These are phyloP conservation scores for Hymenoscyphus albidus DNA, from an alignment of 2,329 filamentous ascomycete genomes.

Conservation along the genomic window DNA sequence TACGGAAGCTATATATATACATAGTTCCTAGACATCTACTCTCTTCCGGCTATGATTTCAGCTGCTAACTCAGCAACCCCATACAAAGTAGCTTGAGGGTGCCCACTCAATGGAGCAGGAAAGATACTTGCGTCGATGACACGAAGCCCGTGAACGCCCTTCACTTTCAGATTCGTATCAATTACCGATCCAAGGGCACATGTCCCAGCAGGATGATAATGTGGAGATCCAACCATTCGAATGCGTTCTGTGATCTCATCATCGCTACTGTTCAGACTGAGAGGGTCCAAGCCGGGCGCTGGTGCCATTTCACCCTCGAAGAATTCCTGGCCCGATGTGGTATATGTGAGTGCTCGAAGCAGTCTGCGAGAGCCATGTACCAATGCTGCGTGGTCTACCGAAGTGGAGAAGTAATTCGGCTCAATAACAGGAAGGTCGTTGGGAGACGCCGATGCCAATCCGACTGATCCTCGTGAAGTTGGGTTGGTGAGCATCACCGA, in stretches of 20 bases:
- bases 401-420: conserved; percentile 52
- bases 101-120: conserved; percentile 10
- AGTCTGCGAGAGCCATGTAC: neutral
- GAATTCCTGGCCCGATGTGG: conserved; percentile 12
- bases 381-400: conserved; percentile 7
- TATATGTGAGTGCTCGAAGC: conserved; percentile 5
- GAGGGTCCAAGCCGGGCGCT: conserved; percentile 29
- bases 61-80: neutral
- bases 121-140: conserved; percentile 38
- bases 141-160: conserved; percentile 25
- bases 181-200: conserved; percentile 28
- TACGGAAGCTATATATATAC: too few relatives aligned
- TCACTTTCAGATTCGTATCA: conserved; percentile 24
- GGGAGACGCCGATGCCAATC: conserved; percentile 56
- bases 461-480: conserved; percentile 49
- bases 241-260: conserved; percentile 45
- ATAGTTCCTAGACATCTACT: neutral
- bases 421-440: conserved; percentile 58
- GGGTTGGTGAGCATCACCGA: conserved; percentile 8
- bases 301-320: conserved; percentile 11
- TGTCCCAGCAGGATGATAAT: conserved; percentile 13
- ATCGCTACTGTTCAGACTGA: conserved; percentile 41
- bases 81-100: conserved; percentile 2
- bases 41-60: neutral
- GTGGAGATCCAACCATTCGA: neutral